Percentiles rank a stretch among this genome's conserved stretches.
phyloP scores from a whole-genome alignment of 768 basidiomycete genomes.

The Naganishia vaughanmartiniae region DNA sequence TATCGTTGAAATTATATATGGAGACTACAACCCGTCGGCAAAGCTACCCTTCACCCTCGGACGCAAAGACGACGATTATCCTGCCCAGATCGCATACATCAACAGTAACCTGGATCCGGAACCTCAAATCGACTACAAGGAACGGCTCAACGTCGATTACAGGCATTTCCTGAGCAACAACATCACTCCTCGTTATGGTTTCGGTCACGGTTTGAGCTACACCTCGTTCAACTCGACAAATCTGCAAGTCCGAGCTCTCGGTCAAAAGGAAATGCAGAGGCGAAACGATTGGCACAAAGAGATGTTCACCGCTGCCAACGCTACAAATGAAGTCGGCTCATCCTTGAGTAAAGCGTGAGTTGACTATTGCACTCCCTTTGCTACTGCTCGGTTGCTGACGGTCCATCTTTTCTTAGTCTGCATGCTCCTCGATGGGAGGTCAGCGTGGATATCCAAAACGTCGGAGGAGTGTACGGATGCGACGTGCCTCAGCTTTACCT shows the following conservation, averaged over 20 bases:
- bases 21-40: slow-evolving; percentile 69
- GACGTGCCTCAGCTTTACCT: slow-evolving; percentile 51
- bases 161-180: slow-evolving; percentile 57
- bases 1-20: slow-evolving; percentile 70
- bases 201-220: slow-evolving; percentile 87
- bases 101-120: slow-evolving; percentile 52
- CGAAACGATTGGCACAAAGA: slow-evolving; percentile 25
- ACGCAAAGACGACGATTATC: slow-evolving; percentile 67
- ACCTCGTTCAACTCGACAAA: slow-evolving; percentile 71
- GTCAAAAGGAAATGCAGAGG: slow-evolving; percentile 1
- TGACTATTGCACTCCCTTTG: background rate
- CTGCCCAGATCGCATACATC: slow-evolving; percentile 59
- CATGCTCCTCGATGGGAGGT: slow-evolving; percentile 44
- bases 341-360: slow-evolving; percentile 33
- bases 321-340: slow-evolving; percentile 27
- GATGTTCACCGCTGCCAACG: background rate
- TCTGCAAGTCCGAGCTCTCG: slow-evolving; percentile 54
- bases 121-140: slow-evolving; percentile 63
- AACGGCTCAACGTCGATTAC: slow-evolving; percentile 71
- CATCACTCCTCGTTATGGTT: slow-evolving; percentile 59
- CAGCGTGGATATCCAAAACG: slow-evolving; percentile 45
- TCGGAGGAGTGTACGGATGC: slow-evolving; percentile 45
- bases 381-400: background rate
- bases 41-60: slow-evolving; percentile 74
- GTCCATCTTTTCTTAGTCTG: slow-evolving; percentile 31